Base-by-base conservation (phyloP, 306 rosid genomes). In the Gastrolobium villosum region DNA sequence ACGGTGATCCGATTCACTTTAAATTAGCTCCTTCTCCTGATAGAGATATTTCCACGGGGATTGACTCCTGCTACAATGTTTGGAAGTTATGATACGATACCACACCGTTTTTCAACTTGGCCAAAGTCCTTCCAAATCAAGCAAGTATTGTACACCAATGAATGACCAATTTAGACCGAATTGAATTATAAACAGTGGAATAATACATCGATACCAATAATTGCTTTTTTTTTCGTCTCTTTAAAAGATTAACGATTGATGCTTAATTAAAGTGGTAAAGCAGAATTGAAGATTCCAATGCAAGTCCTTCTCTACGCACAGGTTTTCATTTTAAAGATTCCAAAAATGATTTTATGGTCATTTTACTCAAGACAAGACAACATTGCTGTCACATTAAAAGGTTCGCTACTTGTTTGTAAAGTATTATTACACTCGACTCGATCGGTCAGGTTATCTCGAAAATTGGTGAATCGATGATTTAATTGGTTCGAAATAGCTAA, bases 261-360 rank as follows among this genome's bases (percentile, higher is more conserved):
- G 66, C 53, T 60, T 54, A 49, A 64, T 71, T 71, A 82, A 82
- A 71, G 75, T 50, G 15, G 60, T 45, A 55, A 77, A 36, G 82
- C 71, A 70, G 13, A 56, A 35, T 14, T 63, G 60, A 70, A 63
- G 59, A 62, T 54, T 72, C 77, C 75, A 53, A 46, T 65, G 32
- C 3, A 56, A n/a, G 10, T 69, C 49, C 41, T 20, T 2, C 2
- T 53, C 30, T 57, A 65, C 37, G 69, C 35, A 74, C 34, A 36
- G 43, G 60, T 31, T 69, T 72, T 61, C 15, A 41, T 68, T 81
- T 67, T 59, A 40, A 7, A 81, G 67, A 75, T 81, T 81, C 81
- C 74, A 10, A 28, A 32, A 59, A n/a, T 40, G 52, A 81, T 59
- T 67, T 68, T 70, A 9, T 49, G 48, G 57, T 30, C 62, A 41